A percentile compares a stretch with the other conserved stretches of the same genome.
Evolutionary conservation across 2,329 filamentous ascomycete species (phyloP).

Genomic region (Penicillium thymicola): DNA sequence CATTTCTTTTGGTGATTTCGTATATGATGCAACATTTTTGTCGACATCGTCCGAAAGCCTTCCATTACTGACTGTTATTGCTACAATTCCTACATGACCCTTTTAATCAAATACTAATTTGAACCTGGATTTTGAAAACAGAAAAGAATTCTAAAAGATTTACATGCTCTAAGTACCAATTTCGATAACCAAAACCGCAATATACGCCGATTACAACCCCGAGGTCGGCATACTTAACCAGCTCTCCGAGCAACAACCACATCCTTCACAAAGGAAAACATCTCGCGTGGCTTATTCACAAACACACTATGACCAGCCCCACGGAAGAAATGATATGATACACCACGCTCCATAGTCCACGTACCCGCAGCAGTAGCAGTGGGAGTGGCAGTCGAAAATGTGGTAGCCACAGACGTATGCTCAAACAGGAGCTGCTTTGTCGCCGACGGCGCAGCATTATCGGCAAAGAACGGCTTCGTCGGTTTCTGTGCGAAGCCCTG

Average conservation of each 20-base stretch:
- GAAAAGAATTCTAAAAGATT: background rate
- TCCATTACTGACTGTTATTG: background rate
- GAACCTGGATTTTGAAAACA: background rate
- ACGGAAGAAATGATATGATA: constrained; percentile 38
- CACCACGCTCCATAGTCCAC: constrained; percentile 34
- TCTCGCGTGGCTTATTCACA: constrained; percentile 28
- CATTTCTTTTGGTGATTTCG: background rate
- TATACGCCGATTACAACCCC: background rate
- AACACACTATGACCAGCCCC: constrained; percentile 36
- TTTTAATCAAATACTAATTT: background rate
- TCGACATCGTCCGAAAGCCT: constrained; percentile 3
- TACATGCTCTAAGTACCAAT: background rate
- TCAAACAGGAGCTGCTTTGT: background rate
- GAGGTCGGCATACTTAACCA: background rate
- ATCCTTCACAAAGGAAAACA: constrained; percentile 39
- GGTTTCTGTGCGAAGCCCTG: constrained; percentile 37
- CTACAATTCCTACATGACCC: background rate
- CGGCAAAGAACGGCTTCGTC: constrained; percentile 21
- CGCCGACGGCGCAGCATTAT: constrained; percentile 22
- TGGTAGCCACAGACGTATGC: background rate
- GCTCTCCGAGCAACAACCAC: constrained; percentile 26
- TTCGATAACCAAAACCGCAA: background rate
- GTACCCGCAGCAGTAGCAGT: constrained; percentile 22
- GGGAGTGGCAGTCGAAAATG: background rate
- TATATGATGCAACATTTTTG: background rate